A percentile compares a stretch with the other conserved stretches of the same genome.
Conservation (phyloP, 2,329 filamentous ascomycete genomes). For the Penicillium sp. region DNA sequence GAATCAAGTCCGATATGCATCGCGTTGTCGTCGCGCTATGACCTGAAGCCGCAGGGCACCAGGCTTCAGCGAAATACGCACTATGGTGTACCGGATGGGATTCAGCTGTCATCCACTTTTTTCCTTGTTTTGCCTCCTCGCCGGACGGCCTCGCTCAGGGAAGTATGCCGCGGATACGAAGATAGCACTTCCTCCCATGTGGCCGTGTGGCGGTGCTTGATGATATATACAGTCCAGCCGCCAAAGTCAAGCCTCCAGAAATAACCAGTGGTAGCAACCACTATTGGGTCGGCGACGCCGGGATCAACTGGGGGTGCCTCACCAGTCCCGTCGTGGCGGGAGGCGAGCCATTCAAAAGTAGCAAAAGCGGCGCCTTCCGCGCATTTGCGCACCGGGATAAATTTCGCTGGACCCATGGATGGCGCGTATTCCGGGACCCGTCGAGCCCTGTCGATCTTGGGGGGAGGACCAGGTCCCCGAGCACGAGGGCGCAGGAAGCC, state of each 20-base stretch:
- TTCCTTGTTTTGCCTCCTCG: too few relatives aligned
- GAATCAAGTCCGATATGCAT: too few relatives aligned
- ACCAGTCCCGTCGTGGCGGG: slow-evolving; percentile 11
- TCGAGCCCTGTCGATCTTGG: slow-evolving; percentile 27
- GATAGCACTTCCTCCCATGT: too few relatives aligned
- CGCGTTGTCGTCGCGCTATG: too few relatives aligned
- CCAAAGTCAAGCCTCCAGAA: not conserved
- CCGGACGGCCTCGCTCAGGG: too few relatives aligned
- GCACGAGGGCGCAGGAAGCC: slow-evolving; percentile 15
- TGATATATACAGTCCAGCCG: not conserved
- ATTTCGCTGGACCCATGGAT: slow-evolving; percentile 19
- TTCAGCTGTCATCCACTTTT: too few relatives aligned
- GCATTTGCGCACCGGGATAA: slow-evolving; percentile 14
- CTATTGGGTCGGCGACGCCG: slow-evolving; percentile 17
- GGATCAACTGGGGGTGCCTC: slow-evolving; percentile 15
- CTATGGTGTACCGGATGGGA: too few relatives aligned
- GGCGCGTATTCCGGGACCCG: slow-evolving; percentile 17
- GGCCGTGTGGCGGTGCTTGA: not conserved
- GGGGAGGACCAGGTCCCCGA: slow-evolving; percentile 1
- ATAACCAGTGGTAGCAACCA: not conserved
- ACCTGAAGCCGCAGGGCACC: too few relatives aligned
- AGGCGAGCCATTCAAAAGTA: not conserved
- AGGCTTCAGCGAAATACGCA: too few relatives aligned
- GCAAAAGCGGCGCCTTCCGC: slow-evolving; percentile 10
- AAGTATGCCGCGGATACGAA: too few relatives aligned